phyloP scores from a whole-genome alignment of 805 yeast genomes.

The Torulaspora franciscae region DNA sequence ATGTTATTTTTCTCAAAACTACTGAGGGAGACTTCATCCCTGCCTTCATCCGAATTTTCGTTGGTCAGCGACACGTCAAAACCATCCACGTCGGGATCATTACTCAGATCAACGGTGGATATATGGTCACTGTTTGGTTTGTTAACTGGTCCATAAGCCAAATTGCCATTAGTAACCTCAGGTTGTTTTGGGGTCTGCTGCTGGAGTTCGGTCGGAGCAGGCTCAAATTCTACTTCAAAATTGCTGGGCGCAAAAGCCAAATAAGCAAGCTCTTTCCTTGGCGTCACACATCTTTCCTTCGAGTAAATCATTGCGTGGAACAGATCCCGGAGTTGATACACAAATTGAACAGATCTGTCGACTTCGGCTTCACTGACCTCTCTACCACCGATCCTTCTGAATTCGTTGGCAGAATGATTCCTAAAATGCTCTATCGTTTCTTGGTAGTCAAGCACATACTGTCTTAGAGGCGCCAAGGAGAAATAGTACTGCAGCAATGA shows the following conservation, averaged over 20 bases:
- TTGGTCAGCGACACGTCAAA: conserved; percentile 9
- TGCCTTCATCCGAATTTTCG: not conserved
- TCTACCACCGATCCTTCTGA: conserved; percentile 83
- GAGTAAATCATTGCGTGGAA: conserved; percentile 67
- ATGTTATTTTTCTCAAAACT: conserved; percentile 15
- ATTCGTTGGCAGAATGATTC: conserved; percentile 15
- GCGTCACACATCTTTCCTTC: conserved; percentile 61
- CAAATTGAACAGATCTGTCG: conserved; percentile 75
- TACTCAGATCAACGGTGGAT: conserved; percentile 3
- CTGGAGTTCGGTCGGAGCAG: not conserved
- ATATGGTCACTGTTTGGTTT: not conserved
- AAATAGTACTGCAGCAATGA: conserved; percentile 88
- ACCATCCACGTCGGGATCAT: conserved; percentile 2
- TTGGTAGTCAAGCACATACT: conserved; percentile 54
- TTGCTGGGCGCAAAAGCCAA: conserved; percentile 75
- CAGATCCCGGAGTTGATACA: conserved; percentile 63
- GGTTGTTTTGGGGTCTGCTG: not conserved
- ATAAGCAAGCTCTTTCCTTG: conserved; percentile 79
- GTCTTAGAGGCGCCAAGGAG: conserved; percentile 75
- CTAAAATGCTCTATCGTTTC: conserved; percentile 33
- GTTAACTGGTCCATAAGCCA: not conserved
- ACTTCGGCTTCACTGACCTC: conserved; percentile 73
- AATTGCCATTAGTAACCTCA: not conserved
- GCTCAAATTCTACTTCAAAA: conserved; percentile 56
- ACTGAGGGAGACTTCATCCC: conserved; percentile 1